Evolutionary conservation across 495 filamentous ascomycete genomes (phyloP).

Genomic region (Hypoxylon trugodes): DNA sequence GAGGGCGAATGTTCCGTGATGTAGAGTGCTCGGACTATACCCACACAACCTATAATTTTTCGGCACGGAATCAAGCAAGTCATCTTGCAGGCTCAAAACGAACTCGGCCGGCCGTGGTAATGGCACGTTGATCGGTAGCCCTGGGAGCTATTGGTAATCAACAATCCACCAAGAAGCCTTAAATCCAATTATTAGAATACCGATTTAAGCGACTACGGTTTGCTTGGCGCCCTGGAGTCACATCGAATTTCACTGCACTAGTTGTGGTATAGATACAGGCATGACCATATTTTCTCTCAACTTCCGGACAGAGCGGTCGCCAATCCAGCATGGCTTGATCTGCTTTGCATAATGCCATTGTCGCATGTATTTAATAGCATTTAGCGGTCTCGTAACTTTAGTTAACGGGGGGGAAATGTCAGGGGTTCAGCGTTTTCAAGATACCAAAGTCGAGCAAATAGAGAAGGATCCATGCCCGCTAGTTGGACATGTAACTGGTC

Average conservation of each 20-base stretch:
- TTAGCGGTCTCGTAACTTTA: conserved; percentile 1
- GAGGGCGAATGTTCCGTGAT: conserved; percentile 87
- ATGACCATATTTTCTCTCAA: background rate
- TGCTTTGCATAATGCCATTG: conserved; percentile 4
- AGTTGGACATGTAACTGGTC: background rate
- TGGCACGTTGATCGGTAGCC: background rate
- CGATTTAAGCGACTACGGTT: background rate
- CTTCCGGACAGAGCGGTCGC: background rate
- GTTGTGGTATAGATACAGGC: background rate
- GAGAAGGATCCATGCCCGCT: conserved; percentile 13
- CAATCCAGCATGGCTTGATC: background rate
- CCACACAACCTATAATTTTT: conserved; percentile 3
- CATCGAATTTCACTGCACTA: background rate
- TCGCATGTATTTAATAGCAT: conserved; percentile 6
- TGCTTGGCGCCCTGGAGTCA: background rate
- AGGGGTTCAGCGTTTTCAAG: background rate
- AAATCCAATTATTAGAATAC: no score
- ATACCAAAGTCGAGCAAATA: conserved; percentile 17
- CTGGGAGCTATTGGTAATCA: background rate
- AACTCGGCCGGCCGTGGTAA: background rate
- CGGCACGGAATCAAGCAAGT: background rate
- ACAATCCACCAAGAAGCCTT: background rate
- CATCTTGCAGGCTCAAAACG: background rate
- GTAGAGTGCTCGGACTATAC: conserved; percentile 56
- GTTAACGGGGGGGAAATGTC: background rate